A percentile compares a stretch with the other conserved stretches of the same genome.
phyloP scores from a whole-genome alignment of 2,329 filamentous ascomycete genomes.

The Alternaria incomplexa region DNA sequence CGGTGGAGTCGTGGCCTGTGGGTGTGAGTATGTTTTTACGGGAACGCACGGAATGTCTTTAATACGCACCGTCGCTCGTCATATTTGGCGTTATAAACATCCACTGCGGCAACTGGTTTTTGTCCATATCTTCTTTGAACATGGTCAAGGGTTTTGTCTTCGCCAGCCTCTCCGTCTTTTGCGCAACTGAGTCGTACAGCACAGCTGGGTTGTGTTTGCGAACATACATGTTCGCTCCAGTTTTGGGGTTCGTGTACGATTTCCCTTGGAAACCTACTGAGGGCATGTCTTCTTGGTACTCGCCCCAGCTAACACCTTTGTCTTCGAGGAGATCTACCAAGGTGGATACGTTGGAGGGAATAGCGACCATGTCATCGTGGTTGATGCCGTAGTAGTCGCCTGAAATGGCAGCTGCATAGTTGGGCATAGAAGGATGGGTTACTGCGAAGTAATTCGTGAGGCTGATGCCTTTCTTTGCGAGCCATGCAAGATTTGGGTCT shows the following conservation, averaged over 20 bases:
- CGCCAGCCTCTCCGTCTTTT: slow-evolving; percentile 64
- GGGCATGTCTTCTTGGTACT: slow-evolving; percentile 81
- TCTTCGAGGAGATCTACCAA: slow-evolving; percentile 53
- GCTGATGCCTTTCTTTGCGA: slow-evolving; percentile 67
- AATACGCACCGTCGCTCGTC: slow-evolving; percentile 66
- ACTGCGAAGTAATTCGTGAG: slow-evolving; percentile 63
- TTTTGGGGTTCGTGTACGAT: slow-evolving; percentile 66
- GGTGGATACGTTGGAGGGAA: slow-evolving; percentile 49
- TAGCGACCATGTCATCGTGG: slow-evolving; percentile 67
- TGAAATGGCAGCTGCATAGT: slow-evolving; percentile 72
- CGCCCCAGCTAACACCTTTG: slow-evolving; percentile 55
- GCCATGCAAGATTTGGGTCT: slow-evolving; percentile 66
- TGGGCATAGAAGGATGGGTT: slow-evolving; percentile 75
- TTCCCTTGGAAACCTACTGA: slow-evolving; percentile 73
- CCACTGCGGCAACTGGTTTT: slow-evolving; percentile 36
- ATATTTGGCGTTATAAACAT: slow-evolving; percentile 66
- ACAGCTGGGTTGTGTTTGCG: slow-evolving; percentile 78
- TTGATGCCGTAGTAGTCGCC: slow-evolving; percentile 77
- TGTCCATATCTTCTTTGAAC: slow-evolving; percentile 59
- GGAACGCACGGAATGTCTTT: neutral
- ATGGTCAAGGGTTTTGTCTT: slow-evolving; percentile 76
- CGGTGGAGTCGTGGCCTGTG: slow-evolving; percentile 68
- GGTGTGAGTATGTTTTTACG: slow-evolving; percentile 1
- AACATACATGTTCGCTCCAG: slow-evolving; percentile 75
- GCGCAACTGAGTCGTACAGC: slow-evolving; percentile 69